Conservation (phyloP, 2,329 filamentous ascomycete species). For the Venturia oleaginea region DNA sequence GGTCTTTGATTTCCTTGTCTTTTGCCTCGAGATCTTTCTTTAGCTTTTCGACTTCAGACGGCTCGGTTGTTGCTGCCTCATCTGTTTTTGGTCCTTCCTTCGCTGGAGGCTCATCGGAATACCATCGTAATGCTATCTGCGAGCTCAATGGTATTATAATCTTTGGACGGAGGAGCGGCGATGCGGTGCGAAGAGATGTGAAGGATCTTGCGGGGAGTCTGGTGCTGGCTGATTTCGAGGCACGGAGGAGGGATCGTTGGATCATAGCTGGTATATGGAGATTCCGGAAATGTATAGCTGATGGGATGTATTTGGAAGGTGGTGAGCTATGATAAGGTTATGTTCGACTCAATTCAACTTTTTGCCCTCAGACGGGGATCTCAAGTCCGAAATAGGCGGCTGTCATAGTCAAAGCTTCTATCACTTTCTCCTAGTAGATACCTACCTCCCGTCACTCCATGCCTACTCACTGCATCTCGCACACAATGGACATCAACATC, state of each 20-base stretch:
- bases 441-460: not conserved
- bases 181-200: constrained; percentile 25
- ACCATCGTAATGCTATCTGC: constrained; percentile 25
- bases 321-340: too few relatives aligned
- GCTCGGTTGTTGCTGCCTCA: constrained; percentile 24
- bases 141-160: not conserved
- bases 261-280: constrained; percentile 32
- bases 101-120: constrained; percentile 30
- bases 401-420: constrained; percentile 3
- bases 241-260: constrained; percentile 41
- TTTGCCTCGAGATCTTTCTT: constrained; percentile 63
- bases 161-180: constrained; percentile 1
- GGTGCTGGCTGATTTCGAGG: constrained; percentile 35
- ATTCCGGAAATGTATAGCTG: not conserved
- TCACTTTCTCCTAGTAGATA: too few relatives aligned
- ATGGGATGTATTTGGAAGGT: not conserved
- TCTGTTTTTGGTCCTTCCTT: constrained; percentile 24
- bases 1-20: constrained; percentile 63
- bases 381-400: not conserved
- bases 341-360: not conserved
- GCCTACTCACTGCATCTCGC: too few relatives aligned
- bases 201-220: constrained; percentile 29
- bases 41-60: constrained; percentile 26
- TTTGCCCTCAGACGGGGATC: not conserved
- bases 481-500: not conserved